Conservation (phyloP, 257 asterid species). For the Vinca minor region DNA sequence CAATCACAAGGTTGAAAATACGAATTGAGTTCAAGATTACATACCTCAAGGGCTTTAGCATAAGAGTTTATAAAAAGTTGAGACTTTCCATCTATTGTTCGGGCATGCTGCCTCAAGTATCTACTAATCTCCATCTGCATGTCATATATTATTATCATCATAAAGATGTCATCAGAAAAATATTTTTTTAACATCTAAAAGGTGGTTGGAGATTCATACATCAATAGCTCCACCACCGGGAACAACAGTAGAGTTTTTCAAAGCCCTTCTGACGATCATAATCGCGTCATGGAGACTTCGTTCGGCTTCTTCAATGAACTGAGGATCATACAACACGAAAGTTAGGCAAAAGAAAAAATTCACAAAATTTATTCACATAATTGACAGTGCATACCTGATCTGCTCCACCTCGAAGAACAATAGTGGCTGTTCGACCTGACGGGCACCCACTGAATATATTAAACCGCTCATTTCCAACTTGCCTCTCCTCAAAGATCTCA, state of each 20-base stretch:
- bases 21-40: constrained; percentile 5
- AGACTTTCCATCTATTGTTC: constrained; percentile 74
- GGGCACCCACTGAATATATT: constrained; percentile 93
- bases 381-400: constrained; percentile 58
- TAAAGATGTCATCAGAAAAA: background rate
- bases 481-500: constrained; percentile 78
- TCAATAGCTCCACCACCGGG: constrained; percentile 96
- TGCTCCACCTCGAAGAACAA: constrained; percentile 95
- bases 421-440: constrained; percentile 76
- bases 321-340: constrained; percentile 18
- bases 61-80: constrained; percentile 80
- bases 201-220: constrained; percentile 37
- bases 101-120: constrained; percentile 80
- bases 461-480: constrained; percentile 93
- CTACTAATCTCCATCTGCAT: constrained; percentile 84
- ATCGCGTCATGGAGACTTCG: constrained; percentile 35
- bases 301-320: constrained; percentile 41
- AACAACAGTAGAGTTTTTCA: constrained; percentile 80
- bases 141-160: constrained; percentile 13
- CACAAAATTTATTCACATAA: background rate
- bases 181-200: background rate
- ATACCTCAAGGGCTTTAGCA: constrained; percentile 90
- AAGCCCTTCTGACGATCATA: constrained; percentile 58
- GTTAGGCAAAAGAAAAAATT: constrained; percentile 14
- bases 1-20: background rate